These are phyloP conservation scores for Neovahlkampfia damariscottae DNA, from an alignment of 78 protist species.

Conservation along the genomic window DNA sequence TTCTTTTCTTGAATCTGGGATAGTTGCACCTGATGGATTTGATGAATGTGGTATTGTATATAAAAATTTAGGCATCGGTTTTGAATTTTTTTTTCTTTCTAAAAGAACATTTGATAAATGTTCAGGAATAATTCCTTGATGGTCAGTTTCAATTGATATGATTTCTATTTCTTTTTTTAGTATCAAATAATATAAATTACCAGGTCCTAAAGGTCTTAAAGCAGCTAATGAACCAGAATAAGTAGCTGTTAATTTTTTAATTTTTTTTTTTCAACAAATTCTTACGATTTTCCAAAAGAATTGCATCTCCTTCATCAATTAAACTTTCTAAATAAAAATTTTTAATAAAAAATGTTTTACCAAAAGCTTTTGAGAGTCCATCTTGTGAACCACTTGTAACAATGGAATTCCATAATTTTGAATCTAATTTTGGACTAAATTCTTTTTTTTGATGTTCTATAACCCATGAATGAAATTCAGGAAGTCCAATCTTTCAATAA, in stretches of 20 bases:
- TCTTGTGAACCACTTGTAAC: slow-evolving; percentile 1
- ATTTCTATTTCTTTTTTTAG: too few species aligned
- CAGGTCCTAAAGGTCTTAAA: background rate
- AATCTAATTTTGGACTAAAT: background rate
- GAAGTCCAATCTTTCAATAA: too few species aligned
- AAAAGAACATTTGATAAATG: background rate
- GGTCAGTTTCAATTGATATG: background rate
- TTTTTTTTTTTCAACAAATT: background rate
- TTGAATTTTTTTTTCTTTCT: background rate
- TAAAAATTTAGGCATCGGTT: slow-evolving; percentile 19
- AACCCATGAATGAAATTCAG: background rate
- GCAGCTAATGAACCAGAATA: background rate
- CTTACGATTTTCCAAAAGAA: background rate
- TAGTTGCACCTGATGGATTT: slow-evolving; percentile 71
- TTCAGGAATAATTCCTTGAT: background rate
- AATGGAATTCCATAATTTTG: background rate
- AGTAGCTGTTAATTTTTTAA: background rate
- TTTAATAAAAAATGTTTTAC: background rate
- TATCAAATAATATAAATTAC: too few species aligned
- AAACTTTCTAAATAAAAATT: too few species aligned
- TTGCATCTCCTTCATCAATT: background rate
- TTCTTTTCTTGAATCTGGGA: slow-evolving; percentile 35
- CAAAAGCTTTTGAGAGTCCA: background rate
- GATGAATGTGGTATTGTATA: slow-evolving; percentile 68
- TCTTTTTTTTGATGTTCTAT: background rate